These are phyloP conservation scores for Ogataea saltuana DNA, from an alignment of 805 yeast genomes.

Conservation along the genomic window DNA sequence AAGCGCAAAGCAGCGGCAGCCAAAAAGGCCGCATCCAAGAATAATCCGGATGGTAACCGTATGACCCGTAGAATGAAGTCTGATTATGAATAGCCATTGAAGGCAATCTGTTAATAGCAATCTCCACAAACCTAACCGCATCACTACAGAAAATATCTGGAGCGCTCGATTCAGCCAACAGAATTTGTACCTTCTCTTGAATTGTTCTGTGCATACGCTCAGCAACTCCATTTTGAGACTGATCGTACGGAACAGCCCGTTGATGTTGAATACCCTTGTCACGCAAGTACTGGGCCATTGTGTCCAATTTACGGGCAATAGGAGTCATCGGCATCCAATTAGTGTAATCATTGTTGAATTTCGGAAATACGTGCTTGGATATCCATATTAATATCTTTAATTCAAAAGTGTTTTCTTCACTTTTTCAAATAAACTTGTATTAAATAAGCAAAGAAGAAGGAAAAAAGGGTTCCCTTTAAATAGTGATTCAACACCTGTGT, in stretches of 20 bases:
- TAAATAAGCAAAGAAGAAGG: too few species aligned
- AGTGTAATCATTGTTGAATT: neutral
- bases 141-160: neutral
- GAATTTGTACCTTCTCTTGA: neutral
- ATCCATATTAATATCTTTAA: too few species aligned
- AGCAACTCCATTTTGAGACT: neutral
- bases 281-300: too few species aligned
- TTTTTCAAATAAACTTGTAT: too few species aligned
- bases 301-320: neutral
- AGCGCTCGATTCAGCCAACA: neutral
- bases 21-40: neutral
- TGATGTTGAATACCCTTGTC: neutral
- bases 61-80: neutral
- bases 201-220: neutral
- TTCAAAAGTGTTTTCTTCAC: too few species aligned
- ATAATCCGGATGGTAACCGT: neutral
- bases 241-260: neutral
- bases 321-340: neutral
- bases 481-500: too few species aligned
- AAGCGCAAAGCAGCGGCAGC: slow-evolving; percentile 1
- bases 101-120: neutral
- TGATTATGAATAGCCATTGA: neutral
- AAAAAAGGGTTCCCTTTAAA: too few species aligned
- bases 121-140: neutral
- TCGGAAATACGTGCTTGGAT: too few species aligned